These are phyloP conservation scores for Hanseniaspora vineae DNA, from an alignment of 805 yeast genomes.

Conservation along the genomic window DNA sequence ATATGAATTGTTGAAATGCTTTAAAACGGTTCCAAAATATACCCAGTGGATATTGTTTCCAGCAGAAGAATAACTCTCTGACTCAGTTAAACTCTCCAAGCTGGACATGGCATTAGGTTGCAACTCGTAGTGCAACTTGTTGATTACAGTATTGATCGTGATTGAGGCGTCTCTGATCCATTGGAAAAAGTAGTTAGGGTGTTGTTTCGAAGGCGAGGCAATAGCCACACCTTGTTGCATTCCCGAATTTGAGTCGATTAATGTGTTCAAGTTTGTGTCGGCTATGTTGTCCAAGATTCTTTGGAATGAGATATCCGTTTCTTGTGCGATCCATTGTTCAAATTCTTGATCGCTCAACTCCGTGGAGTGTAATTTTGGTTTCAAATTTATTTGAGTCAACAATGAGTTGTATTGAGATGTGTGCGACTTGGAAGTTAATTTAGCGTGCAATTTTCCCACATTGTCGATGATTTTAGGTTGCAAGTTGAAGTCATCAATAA, in stretches of 20 bases:
- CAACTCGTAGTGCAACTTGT: conserved; percentile 30
- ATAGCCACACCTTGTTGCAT: conserved; percentile 60
- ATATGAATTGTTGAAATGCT: conserved; percentile 48
- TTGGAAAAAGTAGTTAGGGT: conserved; percentile 77
- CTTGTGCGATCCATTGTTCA: conserved; percentile 32
- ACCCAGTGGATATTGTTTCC: conserved; percentile 7
- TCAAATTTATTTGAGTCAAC: neutral
- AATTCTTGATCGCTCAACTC: conserved; percentile 15
- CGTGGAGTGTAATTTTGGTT: conserved; percentile 1
- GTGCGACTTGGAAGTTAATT: neutral
- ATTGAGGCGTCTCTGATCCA: conserved; percentile 90
- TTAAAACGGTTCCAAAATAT: conserved; percentile 30
- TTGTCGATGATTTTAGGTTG: neutral
- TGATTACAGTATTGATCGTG: conserved; percentile 52
- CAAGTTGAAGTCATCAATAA: neutral
- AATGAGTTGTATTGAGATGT: neutral
- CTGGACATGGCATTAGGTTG: conserved; percentile 4
- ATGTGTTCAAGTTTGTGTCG: conserved; percentile 22
- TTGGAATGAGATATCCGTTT: conserved; percentile 28
- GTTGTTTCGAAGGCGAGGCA: conserved; percentile 63
- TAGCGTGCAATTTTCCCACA: neutral
- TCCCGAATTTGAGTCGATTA: conserved; percentile 14
- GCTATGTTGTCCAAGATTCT: conserved; percentile 38
- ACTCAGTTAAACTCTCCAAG: no score
- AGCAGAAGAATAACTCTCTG: no score